phyloP scores from a whole-genome alignment of 495 filamentous ascomycete genomes.

The Darksidea phi region DNA sequence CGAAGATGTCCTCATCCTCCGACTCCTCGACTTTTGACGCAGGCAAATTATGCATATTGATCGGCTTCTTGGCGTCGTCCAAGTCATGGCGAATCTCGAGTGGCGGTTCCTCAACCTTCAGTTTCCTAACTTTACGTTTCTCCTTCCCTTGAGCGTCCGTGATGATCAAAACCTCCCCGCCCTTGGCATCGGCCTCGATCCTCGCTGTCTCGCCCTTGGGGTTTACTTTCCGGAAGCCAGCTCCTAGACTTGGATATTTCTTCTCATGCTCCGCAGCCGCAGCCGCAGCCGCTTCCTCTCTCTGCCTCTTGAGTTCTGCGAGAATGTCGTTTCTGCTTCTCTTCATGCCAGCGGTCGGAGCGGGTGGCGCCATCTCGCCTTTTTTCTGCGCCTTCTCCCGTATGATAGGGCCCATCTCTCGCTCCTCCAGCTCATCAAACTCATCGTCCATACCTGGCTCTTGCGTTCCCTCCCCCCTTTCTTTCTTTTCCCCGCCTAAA shows the following conservation, averaged over 20 bases:
- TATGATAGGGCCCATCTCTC: constrained; percentile 57
- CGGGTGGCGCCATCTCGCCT: constrained; percentile 65
- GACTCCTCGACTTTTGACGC: constrained; percentile 54
- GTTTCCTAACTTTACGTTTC: constrained; percentile 74
- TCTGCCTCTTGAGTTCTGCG: constrained; percentile 72
- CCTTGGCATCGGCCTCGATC: constrained; percentile 72
- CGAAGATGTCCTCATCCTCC: constrained; percentile 75
- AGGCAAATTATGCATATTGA: constrained; percentile 35
- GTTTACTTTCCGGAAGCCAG: constrained; percentile 80
- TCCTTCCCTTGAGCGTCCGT: constrained; percentile 84
- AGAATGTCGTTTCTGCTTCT: constrained; percentile 80
- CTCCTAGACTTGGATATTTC: constrained; percentile 60
- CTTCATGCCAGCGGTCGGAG: constrained; percentile 61
- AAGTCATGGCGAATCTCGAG: constrained; percentile 35
- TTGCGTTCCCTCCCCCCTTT: constrained; percentile 9
- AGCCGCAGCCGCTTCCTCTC: constrained; percentile 58
- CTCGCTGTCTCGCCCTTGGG: constrained; percentile 62
- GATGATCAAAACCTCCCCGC: constrained; percentile 80
- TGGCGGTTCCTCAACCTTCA: constrained; percentile 39
- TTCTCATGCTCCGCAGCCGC: constrained; percentile 52
- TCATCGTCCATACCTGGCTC: constrained; percentile 62
- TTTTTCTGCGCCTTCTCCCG: constrained; percentile 68
- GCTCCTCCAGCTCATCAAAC: constrained; percentile 70
- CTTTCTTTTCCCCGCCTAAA: constrained; percentile 12
- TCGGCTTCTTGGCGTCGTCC: constrained; percentile 15